Base-by-base conservation (phyloP, 306 rosid species). In the Quercus ilex region DNA sequence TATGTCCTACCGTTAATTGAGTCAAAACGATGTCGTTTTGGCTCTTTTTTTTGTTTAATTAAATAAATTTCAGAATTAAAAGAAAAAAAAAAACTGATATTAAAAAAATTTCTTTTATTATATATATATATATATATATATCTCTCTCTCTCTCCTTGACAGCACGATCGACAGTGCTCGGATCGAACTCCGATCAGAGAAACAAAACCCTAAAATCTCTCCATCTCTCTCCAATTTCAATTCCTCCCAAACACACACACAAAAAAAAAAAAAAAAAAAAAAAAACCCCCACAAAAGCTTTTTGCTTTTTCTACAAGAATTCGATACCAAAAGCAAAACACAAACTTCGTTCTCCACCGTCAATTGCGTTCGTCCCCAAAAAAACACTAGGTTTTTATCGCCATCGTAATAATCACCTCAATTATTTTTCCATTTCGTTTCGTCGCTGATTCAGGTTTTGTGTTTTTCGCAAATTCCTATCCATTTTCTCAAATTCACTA, bases 121-220 rank as follows among this genome's bases (percentile, higher is more conserved):
- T 21, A 71, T 78, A 55, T 71, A 62, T 49, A 28, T 25, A 1
- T 25, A 1, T 25, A 1, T 25, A 1, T 25, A 1, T 79, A 76
- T 59, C 26, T 68, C 43, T 25, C 28, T 75, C 30, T 80, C 30
- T 26, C 28, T 74, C 72, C 80, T 76, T 58, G 79, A 79, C 73
- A 84, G 78, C 92, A 79, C 93, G 91, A 91, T 90, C 98, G 91
- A 75, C 91, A 79, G 89, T 55, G 51, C 69, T 76, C 89, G 86
- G 86, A 79, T 90, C 87, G 87, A 85, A 87, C 80, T 84, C 81
- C 82, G 81, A 55, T 73, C 82, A 58, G 74, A 70, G 73, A 73
- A 63, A 62, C 78, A 76, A 76, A 75, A 79, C 75, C 83, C 86
- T 75, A 52, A 56, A 71, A 75, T 49, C 77, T 51, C 81, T 52